Evolutionary conservation across 176 grass and related monocot genomes (phyloP).

Genomic region (Oryza officinalis): DNA sequence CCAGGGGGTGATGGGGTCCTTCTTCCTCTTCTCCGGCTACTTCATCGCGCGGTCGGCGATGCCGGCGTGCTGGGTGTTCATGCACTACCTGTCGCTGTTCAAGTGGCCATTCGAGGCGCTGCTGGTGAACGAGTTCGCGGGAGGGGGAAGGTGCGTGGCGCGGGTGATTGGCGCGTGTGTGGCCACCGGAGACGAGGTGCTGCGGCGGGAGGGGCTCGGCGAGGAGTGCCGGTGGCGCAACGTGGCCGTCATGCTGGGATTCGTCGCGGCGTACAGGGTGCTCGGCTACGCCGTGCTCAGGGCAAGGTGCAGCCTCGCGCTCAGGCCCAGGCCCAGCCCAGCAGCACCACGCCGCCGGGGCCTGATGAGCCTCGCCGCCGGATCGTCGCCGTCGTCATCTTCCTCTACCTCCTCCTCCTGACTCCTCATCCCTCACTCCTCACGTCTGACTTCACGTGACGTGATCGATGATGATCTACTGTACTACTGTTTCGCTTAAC

Average conservation of each 20-base stretch:
- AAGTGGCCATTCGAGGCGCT: slow-evolving; percentile 85
- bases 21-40: slow-evolving; percentile 89
- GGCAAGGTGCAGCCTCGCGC: slow-evolving; percentile 49
- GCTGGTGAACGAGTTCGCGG: slow-evolving; percentile 77
- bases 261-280: slow-evolving; percentile 60
- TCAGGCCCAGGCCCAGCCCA: not conserved
- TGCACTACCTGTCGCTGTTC: slow-evolving; percentile 86
- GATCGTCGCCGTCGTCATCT: not conserved
- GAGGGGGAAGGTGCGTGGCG: slow-evolving; percentile 48
- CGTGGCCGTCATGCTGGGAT: slow-evolving; percentile 62
- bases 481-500: not conserved
- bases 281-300: slow-evolving; percentile 65
- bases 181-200: slow-evolving; percentile 58
- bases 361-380: no score
- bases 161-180: slow-evolving; percentile 52
- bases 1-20: slow-evolving; percentile 68
- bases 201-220: slow-evolving; percentile 63
- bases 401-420: not conserved
- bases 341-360: no score
- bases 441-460: no score
- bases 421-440: not conserved
- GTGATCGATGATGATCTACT: no score
- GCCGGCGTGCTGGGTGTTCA: slow-evolving; percentile 76
- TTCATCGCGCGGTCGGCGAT: slow-evolving; percentile 70
- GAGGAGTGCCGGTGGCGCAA: slow-evolving; percentile 69